Percentiles rank a stretch among this genome's conserved stretches.
Conservation (phyloP, 306 rosid genomes). For the Pyrus betulifolia region DNA sequence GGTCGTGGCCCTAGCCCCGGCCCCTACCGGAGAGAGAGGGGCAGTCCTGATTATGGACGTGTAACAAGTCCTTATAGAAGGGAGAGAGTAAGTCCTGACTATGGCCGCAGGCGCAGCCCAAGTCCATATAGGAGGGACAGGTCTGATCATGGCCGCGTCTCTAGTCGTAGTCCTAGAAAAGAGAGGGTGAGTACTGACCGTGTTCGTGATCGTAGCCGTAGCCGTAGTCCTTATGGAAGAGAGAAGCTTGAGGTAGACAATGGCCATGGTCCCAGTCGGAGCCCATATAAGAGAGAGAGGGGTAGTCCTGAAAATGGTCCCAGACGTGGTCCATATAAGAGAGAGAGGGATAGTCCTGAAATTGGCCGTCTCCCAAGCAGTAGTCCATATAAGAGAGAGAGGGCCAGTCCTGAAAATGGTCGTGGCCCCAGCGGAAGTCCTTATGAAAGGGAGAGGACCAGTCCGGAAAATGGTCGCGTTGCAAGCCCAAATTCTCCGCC, state of each 20-base stretch:
- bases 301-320: constrained; percentile 41
- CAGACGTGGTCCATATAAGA: constrained; percentile 36
- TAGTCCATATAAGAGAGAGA: constrained; percentile 39
- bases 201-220: constrained; percentile 30
- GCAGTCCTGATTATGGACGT: constrained; percentile 80
- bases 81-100: constrained; percentile 54
- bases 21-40: constrained; percentile 58
- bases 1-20: constrained; percentile 69
- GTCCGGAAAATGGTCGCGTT: constrained; percentile 52
- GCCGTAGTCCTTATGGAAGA: constrained; percentile 43
- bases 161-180: constrained; percentile 42
- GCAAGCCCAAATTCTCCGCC: constrained; percentile 45
- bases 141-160: constrained; percentile 39
- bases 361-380: constrained; percentile 32
- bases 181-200: constrained; percentile 36
- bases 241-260: constrained; percentile 32
- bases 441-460: constrained; percentile 31
- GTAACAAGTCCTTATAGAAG: constrained; percentile 53
- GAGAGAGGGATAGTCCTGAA: constrained; percentile 53
- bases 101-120: constrained; percentile 50
- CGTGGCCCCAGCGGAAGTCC: constrained; percentile 38
- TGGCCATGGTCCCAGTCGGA: constrained; percentile 37
- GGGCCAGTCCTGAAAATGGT: constrained; percentile 60
- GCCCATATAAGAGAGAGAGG: constrained; percentile 34
- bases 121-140: constrained; percentile 55